Evolutionary conservation across 2,329 filamentous ascomycete species (phyloP), one percentile per base, ranked within the genome.

Genomic region (Massarina eburnea): DNA sequence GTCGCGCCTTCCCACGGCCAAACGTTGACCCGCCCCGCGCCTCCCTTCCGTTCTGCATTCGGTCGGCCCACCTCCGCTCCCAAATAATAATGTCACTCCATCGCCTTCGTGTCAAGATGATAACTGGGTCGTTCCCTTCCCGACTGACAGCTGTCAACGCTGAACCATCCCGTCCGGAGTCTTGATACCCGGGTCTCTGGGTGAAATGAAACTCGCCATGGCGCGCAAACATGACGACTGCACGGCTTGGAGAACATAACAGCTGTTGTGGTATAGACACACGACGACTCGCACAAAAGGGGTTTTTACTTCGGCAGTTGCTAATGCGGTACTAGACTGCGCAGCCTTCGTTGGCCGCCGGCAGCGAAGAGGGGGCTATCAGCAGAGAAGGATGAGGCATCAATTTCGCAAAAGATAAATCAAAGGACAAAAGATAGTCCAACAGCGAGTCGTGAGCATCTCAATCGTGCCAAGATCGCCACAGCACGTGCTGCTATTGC

Each of bases 151-250:
- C 21, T 46, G 36, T 35, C 40, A 5, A 19, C 27, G 33, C 22
- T 9, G 15, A 36, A 32, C 21, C 41, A 29, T 20, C 32, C 27
- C 35, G 15, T 19, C 36, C 32, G 40, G 42, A 39, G 27, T 21
- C 22, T 22, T 27, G 30, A 12, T 32, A 18, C 40, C 39, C 43
- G 26, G 14, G 22, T 33, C n/a, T n/a, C 35, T n/a, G 43, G 39
- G 27, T 46, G 47, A 37, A 49, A 46, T 49, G 47, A 49, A 49
- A 49, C 43, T 33, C 39, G 36, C 34, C 21, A 35, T 39, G 34
- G 35, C 35, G 22, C 34, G 37, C 39, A 50, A 49, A 46, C 40
- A 43, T 41, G 26, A 39, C 19, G n/a, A 19, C 15, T 20, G 21
- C 37, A 27, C 41, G 22, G 32, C 36, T 38, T 8, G 20, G 19